Evolutionary conservation across 768 basidiomycete genomes (phyloP), one percentile per base, ranked within the genome.

Genomic region (Sistotremastrum niveocremeum): DNA sequence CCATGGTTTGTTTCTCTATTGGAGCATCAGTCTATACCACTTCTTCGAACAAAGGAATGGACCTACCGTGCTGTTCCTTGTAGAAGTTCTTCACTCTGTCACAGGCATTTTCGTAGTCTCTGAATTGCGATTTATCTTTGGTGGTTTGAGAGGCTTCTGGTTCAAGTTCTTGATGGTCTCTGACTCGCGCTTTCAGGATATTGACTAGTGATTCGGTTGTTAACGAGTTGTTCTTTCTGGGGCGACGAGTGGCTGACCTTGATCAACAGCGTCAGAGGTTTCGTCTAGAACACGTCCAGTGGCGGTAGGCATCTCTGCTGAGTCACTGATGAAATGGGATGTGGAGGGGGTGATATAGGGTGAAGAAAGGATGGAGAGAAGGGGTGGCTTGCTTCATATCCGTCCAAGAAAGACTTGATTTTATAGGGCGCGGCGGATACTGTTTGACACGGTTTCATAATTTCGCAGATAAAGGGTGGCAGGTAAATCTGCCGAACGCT

Each of bases 1-100:
- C 82, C 3, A 91, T 72, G 0, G 89, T 93, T 62, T 93, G 89
- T 54, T 90, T 93, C 58, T 80, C 84, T 87, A 57, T 33, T 9
- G 12, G 8, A 41, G 39, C n/a, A 39, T 8, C 10, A 6, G 32
- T 20, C 44, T 34, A 48, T 37, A 5, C 42, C 20, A 33, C 36
- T 32, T 10, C 7, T 10, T 10, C 37, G 12, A 38, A 38, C 10
- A 38, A 38, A 12, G 12, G 37, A 10, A 12, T 38, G 37, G 10
- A 46, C 65, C 4, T 41, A 83, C 83, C 79, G 48, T 86, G 83
- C 54, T 86, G 83, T 55, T 84, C 81, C 52, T 74, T 76, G 62
- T 86, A 86, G 55, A 85, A 84, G 3, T 65, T 63, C 63, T 79
- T 84, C 60, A 86, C 84, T 45, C 81, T 78, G 45, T 84, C 80